phyloP scores from a whole-genome alignment of 768 basidiomycete species.

The Trichaptum fuscoviolaceum region DNA sequence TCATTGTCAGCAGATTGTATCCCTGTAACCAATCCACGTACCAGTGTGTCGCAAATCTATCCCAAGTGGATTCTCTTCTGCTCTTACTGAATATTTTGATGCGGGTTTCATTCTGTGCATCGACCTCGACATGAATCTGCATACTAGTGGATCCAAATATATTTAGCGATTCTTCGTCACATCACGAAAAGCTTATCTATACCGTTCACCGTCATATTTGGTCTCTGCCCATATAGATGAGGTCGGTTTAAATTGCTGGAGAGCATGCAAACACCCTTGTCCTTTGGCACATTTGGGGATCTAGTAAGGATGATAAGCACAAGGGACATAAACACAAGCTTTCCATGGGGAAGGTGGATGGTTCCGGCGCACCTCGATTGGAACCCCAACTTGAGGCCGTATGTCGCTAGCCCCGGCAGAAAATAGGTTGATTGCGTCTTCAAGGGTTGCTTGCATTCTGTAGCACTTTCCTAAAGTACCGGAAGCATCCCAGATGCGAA shows the following conservation, averaged over 20 bases:
- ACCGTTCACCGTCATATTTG: constrained; percentile 92
- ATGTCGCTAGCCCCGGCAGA: constrained; percentile 27
- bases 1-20: neutral
- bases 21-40: constrained; percentile 16
- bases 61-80: constrained; percentile 73
- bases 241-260: constrained; percentile 36
- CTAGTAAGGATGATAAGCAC: constrained; percentile 26
- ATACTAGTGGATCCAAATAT: constrained; percentile 27
- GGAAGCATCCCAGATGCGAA: constrained; percentile 67
- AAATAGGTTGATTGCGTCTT: constrained; percentile 39
- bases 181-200: neutral
- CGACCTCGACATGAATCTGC: constrained; percentile 76
- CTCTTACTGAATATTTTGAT: constrained; percentile 89
- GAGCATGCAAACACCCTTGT: constrained; percentile 49
- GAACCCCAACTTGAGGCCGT: constrained; percentile 48
- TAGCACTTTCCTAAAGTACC: constrained; percentile 49
- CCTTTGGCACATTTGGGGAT: constrained; percentile 85
- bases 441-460: constrained; percentile 49
- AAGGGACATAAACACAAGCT: too few relatives aligned
- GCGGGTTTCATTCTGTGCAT: constrained; percentile 27
- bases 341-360: too few relatives aligned
- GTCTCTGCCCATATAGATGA: constrained; percentile 77
- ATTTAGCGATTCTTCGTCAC: neutral
- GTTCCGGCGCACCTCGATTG: constrained; percentile 53
- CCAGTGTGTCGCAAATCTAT: constrained; percentile 62